phyloP scores from a whole-genome alignment of 2,329 filamentous ascomycete species.

The Aureobasidium lini region DNA sequence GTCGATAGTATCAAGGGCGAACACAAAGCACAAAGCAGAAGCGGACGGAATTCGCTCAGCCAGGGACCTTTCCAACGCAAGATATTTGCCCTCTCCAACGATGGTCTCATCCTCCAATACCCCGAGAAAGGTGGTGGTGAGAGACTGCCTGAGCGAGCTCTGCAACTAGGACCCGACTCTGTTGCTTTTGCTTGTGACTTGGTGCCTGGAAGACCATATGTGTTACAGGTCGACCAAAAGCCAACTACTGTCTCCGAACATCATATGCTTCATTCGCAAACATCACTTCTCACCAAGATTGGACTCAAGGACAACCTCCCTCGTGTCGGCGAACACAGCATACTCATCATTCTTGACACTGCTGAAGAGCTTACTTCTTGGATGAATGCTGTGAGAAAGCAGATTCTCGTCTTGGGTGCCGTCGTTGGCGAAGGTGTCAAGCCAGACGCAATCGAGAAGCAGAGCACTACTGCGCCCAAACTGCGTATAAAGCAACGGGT shows the following conservation, averaged over 20 bases:
- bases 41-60: background rate
- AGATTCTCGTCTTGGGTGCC: conserved; percentile 64
- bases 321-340: conserved; percentile 52
- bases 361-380: conserved; percentile 70
- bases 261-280: background rate
- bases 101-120: conserved; percentile 70
- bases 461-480: background rate
- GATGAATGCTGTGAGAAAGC: conserved; percentile 59
- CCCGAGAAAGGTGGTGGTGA: conserved; percentile 62
- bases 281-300: conserved; percentile 42
- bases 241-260: background rate
- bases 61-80: conserved; percentile 38
- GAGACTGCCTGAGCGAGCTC: conserved; percentile 63
- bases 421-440: conserved; percentile 29
- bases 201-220: conserved; percentile 73
- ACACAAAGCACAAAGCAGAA: background rate
- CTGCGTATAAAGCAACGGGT: background rate
- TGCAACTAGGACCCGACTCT: conserved; percentile 65
- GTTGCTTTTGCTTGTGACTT: conserved; percentile 74
- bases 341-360: conserved; percentile 65
- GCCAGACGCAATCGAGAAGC: background rate
- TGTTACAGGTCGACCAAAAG: conserved; percentile 62
- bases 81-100: conserved; percentile 62
- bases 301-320: conserved; percentile 50
- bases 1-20: conserved; percentile 1